Conservation (phyloP, 768 basidiomycete genomes). For the Coprinellus micaceus region DNA sequence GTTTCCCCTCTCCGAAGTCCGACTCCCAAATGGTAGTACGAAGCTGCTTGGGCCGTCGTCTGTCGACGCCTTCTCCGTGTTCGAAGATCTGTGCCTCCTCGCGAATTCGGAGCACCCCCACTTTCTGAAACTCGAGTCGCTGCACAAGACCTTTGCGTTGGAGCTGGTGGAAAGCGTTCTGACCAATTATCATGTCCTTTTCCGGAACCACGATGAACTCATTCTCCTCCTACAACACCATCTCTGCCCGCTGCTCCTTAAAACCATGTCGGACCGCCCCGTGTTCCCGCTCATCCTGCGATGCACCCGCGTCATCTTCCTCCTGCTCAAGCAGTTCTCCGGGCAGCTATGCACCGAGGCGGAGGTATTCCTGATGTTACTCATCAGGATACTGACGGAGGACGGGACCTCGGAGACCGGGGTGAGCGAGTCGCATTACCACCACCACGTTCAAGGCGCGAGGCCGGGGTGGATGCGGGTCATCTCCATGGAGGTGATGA, state of each 20-base stretch:
- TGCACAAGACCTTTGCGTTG: conserved; percentile 94
- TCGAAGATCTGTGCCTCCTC: conserved; percentile 89
- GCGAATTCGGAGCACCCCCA: conserved; percentile 77
- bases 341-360: conserved; percentile 76
- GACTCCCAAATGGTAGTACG: conserved; percentile 65
- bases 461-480: conserved; percentile 87
- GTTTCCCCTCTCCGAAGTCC: conserved; percentile 37
- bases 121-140: conserved; percentile 75
- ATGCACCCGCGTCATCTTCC: too few relatives aligned
- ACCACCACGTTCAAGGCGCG: conserved; percentile 29
- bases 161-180: conserved; percentile 96
- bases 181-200: conserved; percentile 86
- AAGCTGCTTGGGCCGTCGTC: conserved; percentile 70
- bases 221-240: conserved; percentile 85
- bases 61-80: conserved; percentile 80
- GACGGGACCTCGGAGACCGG: conserved; percentile 35
- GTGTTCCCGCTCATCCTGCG: too few relatives aligned
- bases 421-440: conserved; percentile 15
- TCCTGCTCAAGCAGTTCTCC: conserved; percentile 89
- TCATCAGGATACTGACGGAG: conserved; percentile 62
- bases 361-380: conserved; percentile 78
- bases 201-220: conserved; percentile 78
- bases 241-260: conserved; percentile 85
- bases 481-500: conserved; percentile 86
- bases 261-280: too few relatives aligned